These are phyloP conservation scores for Zelonia costaricensis DNA, from an alignment of 208 protist genomes.

Conservation along the genomic window DNA sequence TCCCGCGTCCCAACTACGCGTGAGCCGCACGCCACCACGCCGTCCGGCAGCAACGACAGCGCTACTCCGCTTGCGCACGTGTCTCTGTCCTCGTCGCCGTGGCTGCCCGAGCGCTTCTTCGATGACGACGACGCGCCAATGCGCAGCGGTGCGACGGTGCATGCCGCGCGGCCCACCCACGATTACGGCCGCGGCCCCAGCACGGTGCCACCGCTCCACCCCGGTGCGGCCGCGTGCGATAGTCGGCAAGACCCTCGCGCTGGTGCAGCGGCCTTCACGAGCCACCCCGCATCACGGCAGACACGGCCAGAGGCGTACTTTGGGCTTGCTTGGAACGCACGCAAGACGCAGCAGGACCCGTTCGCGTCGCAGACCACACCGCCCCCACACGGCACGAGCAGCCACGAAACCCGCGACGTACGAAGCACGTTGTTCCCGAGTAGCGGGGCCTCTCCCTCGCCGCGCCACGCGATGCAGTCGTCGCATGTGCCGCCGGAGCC, in stretches of 20 bases:
- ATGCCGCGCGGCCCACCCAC: not conserved
- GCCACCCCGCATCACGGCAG: no score
- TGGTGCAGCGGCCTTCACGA: no score
- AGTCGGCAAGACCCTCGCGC: no score
- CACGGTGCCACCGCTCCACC: no score
- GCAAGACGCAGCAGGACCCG: no score
- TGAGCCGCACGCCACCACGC: not conserved
- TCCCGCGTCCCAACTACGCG: not conserved
- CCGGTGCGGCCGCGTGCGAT: no score
- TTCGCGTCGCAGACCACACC: no score
- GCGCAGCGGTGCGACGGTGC: not conserved
- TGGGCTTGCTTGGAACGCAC: no score
- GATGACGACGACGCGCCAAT: not conserved
- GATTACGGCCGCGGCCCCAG: not conserved
- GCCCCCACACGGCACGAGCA: no score
- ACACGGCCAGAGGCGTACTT: no score
- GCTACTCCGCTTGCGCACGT: not conserved
- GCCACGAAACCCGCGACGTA: not conserved
- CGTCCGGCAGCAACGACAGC: conserved; percentile 5
- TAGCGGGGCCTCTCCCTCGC: not conserved
- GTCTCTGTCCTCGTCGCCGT: not conserved
- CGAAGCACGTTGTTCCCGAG: not conserved
- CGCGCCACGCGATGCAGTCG: not conserved
- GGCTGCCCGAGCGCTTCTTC: conserved; percentile 16
- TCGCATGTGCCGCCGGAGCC: no score